These are phyloP conservation scores for Solanum sejunctum DNA, from an alignment of 257 asterid genomes.

Conservation along the genomic window DNA sequence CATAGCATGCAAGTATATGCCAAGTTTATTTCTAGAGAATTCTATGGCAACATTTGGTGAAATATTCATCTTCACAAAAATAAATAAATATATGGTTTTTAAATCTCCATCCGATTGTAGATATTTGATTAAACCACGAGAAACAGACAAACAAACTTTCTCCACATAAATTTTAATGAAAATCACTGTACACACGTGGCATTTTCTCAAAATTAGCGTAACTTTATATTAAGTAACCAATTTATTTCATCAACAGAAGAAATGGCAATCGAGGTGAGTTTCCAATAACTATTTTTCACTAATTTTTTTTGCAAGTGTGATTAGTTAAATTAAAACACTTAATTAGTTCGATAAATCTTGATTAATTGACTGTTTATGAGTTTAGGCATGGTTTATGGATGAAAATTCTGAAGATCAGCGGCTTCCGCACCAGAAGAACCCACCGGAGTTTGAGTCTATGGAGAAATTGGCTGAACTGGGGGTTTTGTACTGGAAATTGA, in stretches of 20 bases:
- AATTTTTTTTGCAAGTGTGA: not conserved
- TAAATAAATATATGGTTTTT: not conserved
- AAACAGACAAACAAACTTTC: slow-evolving; percentile 23
- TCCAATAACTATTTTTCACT: not conserved
- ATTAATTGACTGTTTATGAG: not conserved
- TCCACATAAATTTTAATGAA: slow-evolving; percentile 28
- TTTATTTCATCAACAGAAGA: not conserved
- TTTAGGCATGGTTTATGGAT: slow-evolving; percentile 78
- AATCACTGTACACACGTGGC: slow-evolving; percentile 10
- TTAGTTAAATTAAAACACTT: not conserved
- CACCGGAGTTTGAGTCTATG: slow-evolving; percentile 44
- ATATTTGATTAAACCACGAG: slow-evolving; percentile 9
- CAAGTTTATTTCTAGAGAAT: not conserved
- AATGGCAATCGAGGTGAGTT: slow-evolving; percentile 58
- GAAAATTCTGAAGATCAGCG: slow-evolving; percentile 63
- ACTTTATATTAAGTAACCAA: not conserved
- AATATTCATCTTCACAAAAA: not conserved
- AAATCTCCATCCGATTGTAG: not conserved
- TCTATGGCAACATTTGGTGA: not conserved
- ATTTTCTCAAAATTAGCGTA: not conserved
- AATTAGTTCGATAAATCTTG: not conserved
- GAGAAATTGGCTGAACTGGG: slow-evolving; percentile 53
- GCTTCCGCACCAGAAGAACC: slow-evolving; percentile 47
- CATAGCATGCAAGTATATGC: not conserved
- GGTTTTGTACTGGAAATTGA: slow-evolving; percentile 61